phyloP scores from a whole-genome alignment of 2,329 filamentous ascomycete genomes.

The Aspergillus novoparasiticus region DNA sequence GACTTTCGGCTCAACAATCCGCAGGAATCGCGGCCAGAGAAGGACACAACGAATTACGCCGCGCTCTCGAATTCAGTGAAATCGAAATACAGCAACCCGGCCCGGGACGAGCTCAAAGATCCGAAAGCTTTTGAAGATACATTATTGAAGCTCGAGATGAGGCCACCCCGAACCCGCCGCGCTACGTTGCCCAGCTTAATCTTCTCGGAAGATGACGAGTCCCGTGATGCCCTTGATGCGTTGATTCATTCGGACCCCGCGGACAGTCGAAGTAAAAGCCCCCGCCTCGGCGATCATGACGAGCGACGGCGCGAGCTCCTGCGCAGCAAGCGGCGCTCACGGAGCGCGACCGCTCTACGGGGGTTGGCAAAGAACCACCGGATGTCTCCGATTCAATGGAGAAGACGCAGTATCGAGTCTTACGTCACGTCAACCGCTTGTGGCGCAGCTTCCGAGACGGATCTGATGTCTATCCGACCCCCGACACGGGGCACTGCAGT shows the following conservation, averaged over 20 bases:
- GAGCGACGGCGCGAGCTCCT: conserved; percentile 24
- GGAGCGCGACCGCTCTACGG: conserved; percentile 46
- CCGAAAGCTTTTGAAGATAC: conserved; percentile 23
- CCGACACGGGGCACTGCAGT: conserved; percentile 33
- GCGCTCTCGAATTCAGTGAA: conserved; percentile 29
- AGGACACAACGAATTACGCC: conserved; percentile 20
- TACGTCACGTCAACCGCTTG: conserved; percentile 39
- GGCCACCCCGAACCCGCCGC: conserved; percentile 36
- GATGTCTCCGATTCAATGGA: conserved; percentile 46
- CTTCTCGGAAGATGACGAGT: conserved; percentile 45
- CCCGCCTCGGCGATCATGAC: conserved; percentile 15
- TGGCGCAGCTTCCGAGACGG: conserved; percentile 32
- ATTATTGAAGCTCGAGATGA: conserved; percentile 24
- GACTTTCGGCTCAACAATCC: conserved; percentile 23
- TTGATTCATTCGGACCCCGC: conserved; percentile 24
- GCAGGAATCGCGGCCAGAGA: conserved; percentile 9
- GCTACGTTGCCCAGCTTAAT: conserved; percentile 50
- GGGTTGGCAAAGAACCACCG: conserved; percentile 37
- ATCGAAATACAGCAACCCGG: conserved; percentile 26
- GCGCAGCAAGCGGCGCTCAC: conserved; percentile 45
- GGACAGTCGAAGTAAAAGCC: conserved; percentile 9
- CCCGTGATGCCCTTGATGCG: conserved; percentile 31
- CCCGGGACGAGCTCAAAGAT: conserved; percentile 25
- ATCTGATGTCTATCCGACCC: conserved; percentile 25
- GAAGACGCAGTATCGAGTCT: conserved; percentile 44